phyloP scores from a whole-genome alignment of 768 basidiomycete genomes.

The Nevesoporus exiguus region DNA sequence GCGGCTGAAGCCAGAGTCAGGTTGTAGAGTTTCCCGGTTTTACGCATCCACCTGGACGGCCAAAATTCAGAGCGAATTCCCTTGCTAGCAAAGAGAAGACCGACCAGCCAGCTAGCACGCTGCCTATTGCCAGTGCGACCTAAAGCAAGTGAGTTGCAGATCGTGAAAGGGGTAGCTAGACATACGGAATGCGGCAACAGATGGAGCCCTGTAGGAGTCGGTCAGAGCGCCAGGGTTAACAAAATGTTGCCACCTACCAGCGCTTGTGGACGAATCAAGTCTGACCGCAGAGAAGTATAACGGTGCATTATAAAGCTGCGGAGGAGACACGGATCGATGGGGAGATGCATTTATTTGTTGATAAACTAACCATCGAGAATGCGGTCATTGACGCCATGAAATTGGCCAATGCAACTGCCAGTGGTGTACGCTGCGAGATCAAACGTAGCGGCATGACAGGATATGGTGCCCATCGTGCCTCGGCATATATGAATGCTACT shows the following conservation, averaged over 20 bases:
- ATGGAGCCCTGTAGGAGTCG: slow-evolving; percentile 59
- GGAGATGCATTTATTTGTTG: neutral
- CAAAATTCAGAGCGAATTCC: slow-evolving; percentile 7
- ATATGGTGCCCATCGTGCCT: slow-evolving; percentile 71
- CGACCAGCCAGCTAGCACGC: slow-evolving; percentile 84
- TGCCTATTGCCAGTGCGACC: slow-evolving; percentile 80
- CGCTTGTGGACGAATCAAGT: slow-evolving; percentile 59
- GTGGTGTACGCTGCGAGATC: slow-evolving; percentile 72
- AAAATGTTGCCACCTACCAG: slow-evolving; percentile 51
- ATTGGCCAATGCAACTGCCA: slow-evolving; percentile 78
- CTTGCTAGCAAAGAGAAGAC: slow-evolving; percentile 22
- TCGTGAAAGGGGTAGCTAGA: slow-evolving; percentile 2
- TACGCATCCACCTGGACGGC: slow-evolving; percentile 68
- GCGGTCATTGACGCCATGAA: slow-evolving; percentile 73
- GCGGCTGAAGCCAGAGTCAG: slow-evolving; percentile 67
- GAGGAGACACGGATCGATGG: slow-evolving; percentile 1
- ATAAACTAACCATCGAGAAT: slow-evolving; percentile 65
- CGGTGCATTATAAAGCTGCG: slow-evolving; percentile 80
- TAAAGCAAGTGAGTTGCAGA: slow-evolving; percentile 31
- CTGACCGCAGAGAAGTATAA: slow-evolving; percentile 86
- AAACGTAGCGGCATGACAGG: slow-evolving; percentile 90
- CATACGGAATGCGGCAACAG: slow-evolving; percentile 87
- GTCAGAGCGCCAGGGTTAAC: slow-evolving; percentile 7
- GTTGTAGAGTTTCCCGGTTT: slow-evolving; percentile 80
- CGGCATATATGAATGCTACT: slow-evolving; percentile 68